Conservation (phyloP, 2,329 filamentous ascomycete genomes). For the Fusarium zealandicum region DNA sequence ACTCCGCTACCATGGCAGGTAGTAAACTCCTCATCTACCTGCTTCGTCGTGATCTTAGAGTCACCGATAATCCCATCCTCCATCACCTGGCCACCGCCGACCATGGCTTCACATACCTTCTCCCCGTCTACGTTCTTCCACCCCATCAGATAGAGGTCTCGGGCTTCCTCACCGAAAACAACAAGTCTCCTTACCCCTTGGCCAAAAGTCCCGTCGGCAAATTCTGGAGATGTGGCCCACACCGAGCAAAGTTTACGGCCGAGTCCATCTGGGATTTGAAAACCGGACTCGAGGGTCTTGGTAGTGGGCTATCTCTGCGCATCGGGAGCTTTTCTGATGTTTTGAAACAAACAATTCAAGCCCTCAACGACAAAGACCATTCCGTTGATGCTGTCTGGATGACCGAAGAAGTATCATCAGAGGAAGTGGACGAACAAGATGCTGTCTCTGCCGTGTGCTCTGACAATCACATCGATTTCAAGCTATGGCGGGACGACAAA, state of each 20-base stretch:
- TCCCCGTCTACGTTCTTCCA: constrained; percentile 74
- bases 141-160: constrained; percentile 77
- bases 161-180: constrained; percentile 68
- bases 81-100: constrained; percentile 60
- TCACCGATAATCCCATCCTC: constrained; percentile 77
- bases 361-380: constrained; percentile 52
- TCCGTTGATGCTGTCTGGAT: constrained; percentile 74
- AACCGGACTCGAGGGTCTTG: constrained; percentile 61
- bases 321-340: constrained; percentile 69
- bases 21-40: constrained; percentile 72
- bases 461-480: constrained; percentile 63
- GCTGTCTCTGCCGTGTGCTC: constrained; percentile 61
- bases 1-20: constrained; percentile 41
- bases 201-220: constrained; percentile 69
- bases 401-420: constrained; percentile 71
- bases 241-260: constrained; percentile 74
- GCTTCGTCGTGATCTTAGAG: constrained; percentile 74
- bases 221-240: constrained; percentile 77
- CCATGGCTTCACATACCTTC: constrained; percentile 69
- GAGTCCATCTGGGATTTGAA: constrained; percentile 79
- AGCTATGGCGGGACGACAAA: constrained; percentile 76
- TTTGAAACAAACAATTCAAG: constrained; percentile 62
- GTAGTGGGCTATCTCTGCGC: constrained; percentile 68
- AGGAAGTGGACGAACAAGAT: constrained; percentile 72
- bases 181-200: constrained; percentile 70